These are phyloP conservation scores for Lactuca saligna DNA, from an alignment of 129 eudicot species.

Conservation along the genomic window DNA sequence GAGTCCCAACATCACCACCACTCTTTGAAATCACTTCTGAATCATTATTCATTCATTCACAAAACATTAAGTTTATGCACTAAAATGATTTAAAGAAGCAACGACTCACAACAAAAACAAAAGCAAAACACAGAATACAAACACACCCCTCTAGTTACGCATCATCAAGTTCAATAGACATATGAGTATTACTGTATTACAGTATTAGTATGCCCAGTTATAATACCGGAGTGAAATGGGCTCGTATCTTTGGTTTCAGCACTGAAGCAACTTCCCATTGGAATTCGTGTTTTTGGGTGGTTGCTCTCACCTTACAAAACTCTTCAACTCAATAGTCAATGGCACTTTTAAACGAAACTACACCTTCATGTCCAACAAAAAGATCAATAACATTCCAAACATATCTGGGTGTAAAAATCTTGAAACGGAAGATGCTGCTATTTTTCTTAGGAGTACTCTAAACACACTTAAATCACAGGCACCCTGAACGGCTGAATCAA, in stretches of 20 bases:
- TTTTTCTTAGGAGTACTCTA: not conserved
- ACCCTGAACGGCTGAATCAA: conserved; percentile 1
- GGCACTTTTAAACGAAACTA: not conserved
- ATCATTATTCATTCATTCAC: conserved; percentile 7
- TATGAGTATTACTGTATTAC: no score
- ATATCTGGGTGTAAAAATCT: conserved; percentile 31
- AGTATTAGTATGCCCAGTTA: not conserved
- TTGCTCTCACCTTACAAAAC: not conserved
- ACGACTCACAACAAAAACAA: not conserved
- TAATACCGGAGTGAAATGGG: conserved; percentile 58
- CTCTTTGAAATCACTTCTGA: conserved; percentile 58
- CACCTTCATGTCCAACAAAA: conserved; percentile 19
- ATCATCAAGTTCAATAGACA: not conserved
- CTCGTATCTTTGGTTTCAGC: conserved; percentile 55
- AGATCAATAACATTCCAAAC: conserved; percentile 1
- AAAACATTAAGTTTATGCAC: conserved; percentile 1
- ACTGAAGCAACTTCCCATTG: conserved; percentile 83
- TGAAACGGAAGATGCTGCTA: not conserved
- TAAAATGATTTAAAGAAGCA: conserved; percentile 8
- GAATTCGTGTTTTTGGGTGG: conserved; percentile 5
- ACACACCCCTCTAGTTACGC: conserved; percentile 1
- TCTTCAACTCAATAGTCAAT: not conserved
- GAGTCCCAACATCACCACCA: conserved; percentile 40
- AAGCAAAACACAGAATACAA: not conserved
- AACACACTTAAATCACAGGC: conserved; percentile 19